Evolutionary conservation across 2,329 filamentous ascomycete genomes (phyloP).

Genomic region (Zymoseptoria pseudotritici): DNA sequence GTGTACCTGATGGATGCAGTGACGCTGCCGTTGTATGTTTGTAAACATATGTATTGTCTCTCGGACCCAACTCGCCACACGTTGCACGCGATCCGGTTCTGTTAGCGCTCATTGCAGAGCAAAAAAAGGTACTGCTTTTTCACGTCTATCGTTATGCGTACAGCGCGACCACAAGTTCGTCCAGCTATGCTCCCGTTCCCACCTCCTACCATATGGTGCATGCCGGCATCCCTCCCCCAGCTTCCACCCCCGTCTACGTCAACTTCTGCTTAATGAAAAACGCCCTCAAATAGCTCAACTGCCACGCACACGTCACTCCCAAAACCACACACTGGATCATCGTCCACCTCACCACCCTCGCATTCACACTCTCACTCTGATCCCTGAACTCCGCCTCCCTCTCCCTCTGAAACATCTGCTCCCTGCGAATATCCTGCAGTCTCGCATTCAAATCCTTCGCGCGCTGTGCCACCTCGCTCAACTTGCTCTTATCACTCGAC

Average conservation of each 20-base stretch:
- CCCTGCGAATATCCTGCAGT: conserved; percentile 78
- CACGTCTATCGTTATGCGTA: not conserved
- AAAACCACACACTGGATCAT: conserved; percentile 81
- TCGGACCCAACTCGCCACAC: too few species aligned
- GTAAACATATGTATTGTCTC: too few species aligned
- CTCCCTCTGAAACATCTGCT: conserved; percentile 97
- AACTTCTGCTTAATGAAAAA: conserved; percentile 99
- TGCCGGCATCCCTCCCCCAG: not conserved
- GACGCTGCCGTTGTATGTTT: too few species aligned
- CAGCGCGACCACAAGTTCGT: not conserved
- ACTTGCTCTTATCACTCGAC: conserved; percentile 86
- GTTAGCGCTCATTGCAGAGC: not conserved
- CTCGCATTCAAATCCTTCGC: conserved; percentile 83
- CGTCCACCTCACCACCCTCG: conserved; percentile 88
- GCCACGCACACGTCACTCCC: conserved; percentile 87
- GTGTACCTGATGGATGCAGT: too few species aligned
- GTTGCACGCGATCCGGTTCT: not conserved
- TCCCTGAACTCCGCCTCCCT: conserved; percentile 97
- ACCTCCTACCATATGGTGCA: not conserved
- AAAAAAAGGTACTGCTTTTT: not conserved
- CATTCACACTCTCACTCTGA: conserved; percentile 89
- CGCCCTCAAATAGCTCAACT: conserved; percentile 84
- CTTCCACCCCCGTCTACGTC: conserved; percentile 50
- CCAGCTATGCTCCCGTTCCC: not conserved
- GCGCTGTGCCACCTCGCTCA: conserved; percentile 79